Evolutionary conservation across 176 grass and related monocot genomes (phyloP).

Genomic region (Oryza glumipatula): DNA sequence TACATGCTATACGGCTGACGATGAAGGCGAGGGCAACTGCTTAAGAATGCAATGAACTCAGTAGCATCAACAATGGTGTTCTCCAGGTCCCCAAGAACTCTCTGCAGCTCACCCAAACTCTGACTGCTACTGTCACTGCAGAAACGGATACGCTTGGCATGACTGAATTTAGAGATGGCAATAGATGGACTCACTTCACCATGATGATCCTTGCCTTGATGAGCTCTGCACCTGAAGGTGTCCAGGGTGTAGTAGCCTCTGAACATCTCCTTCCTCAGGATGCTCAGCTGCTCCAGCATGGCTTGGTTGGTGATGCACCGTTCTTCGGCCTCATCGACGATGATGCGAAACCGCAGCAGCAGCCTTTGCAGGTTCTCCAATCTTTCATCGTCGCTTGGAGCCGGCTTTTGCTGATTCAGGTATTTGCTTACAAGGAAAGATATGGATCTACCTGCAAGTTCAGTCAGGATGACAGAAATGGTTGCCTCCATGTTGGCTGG

Average conservation of each 20-base stretch:
- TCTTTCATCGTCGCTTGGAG: not conserved
- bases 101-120: not conserved
- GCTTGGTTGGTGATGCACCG: not conserved
- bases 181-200: not conserved
- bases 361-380: not conserved
- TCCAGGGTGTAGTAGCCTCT: not conserved
- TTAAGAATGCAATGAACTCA: not conserved
- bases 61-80: not conserved
- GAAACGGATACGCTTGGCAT: not conserved
- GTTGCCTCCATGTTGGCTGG: conserved; percentile 2
- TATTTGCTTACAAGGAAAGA: not conserved
- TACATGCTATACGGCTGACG: conserved; percentile 12
- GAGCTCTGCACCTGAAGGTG: not conserved
- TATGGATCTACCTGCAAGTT: conserved; percentile 5
- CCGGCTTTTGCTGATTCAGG: not conserved
- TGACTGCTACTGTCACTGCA: not conserved
- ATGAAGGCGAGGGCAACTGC: not conserved
- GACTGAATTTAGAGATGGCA: not conserved
- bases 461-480: not conserved
- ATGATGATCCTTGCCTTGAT: not conserved
- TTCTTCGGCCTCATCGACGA: not conserved
- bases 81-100: not conserved
- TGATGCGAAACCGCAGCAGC: not conserved
- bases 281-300: not conserved
- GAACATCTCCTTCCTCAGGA: not conserved